Evolutionary conservation across 805 yeast species (phyloP), one percentile per base, ranked within the genome.

Genomic region (Candida palmyrensis): DNA sequence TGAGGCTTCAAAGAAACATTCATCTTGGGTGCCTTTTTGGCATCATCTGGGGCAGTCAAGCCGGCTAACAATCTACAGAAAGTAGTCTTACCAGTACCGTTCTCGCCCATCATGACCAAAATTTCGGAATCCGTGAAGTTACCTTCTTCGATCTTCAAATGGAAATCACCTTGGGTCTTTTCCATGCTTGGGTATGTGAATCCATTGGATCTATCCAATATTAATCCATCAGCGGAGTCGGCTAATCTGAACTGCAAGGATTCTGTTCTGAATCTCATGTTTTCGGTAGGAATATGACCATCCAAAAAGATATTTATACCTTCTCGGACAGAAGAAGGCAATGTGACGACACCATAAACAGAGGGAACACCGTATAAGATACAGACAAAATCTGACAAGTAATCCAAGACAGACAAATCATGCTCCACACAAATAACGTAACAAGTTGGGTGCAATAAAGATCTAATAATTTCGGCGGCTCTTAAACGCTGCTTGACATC

Each of bases 51-150:
- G 31, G 82, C 72, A 47, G 86, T 73, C 18, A 87, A 87, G 55
- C 97, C 98, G 15, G 99, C 97, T 52, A 92, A 72, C 52, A 92
- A 69, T 61, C 83, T 85, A 76, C 97, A 90, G 71, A 92, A 81
- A 11, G 99, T 92, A 26, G 99, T 92, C 70, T 92, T 92, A 71
- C 99, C 99, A 13, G 98, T 92, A 70, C 99, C 99, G 62, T 92
- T 92, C 68, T 92, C 98, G 59, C 99, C 99, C 95, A 92, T 90
- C 96, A 92, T 86, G 37, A 92, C 98, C 52, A 92, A 74, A 50
- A 92, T 92, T 70, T 92, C 98, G 27, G 96, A 85, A 61, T 92
- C 95, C 36, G 95, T 81, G 66, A 90, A 92, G 38, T 82, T 89
- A 66, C 99, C 99, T 28, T 75, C 54, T 53, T 85, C 82, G 40